These are phyloP conservation scores for Eimeria nieschulzi DNA, from an alignment of 169 alveolate species.

Conservation along the genomic window DNA sequence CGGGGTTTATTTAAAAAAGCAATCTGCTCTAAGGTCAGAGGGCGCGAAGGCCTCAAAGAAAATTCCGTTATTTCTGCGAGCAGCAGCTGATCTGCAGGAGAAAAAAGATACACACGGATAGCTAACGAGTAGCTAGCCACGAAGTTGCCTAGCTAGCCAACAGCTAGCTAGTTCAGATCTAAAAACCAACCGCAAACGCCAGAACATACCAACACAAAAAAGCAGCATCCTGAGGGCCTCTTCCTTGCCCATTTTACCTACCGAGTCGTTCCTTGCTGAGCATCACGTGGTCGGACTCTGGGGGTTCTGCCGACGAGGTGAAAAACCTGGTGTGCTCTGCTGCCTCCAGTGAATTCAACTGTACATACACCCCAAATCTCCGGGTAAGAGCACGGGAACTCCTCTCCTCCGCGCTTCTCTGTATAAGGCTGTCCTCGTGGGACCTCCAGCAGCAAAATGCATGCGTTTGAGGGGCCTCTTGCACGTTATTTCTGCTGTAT, in stretches of 20 bases:
- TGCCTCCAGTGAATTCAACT: too few species aligned
- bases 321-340: too few species aligned
- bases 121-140: not conserved
- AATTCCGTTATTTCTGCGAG: constrained; percentile 34
- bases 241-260: not conserved
- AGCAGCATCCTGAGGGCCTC: too few species aligned
- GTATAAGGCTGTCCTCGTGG: too few species aligned
- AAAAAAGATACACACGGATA: not conserved
- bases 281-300: not conserved
- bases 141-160: not conserved
- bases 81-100: constrained; percentile 34
- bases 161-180: not conserved
- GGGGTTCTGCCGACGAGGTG: not conserved
- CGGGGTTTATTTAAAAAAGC: constrained; percentile 26
- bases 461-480: too few species aligned
- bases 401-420: too few species aligned
- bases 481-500: too few species aligned
- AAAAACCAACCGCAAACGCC: not conserved
- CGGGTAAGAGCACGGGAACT: too few species aligned
- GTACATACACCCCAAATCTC: too few species aligned
- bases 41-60: constrained; percentile 27
- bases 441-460: too few species aligned
- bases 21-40: constrained; percentile 21
- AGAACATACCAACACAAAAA: too few species aligned
- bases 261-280: constrained; percentile 32